Percentiles rank a stretch among this genome's conserved stretches.
phyloP scores from a whole-genome alignment of 1,139 yeast genomes.

The Candida sp. region DNA sequence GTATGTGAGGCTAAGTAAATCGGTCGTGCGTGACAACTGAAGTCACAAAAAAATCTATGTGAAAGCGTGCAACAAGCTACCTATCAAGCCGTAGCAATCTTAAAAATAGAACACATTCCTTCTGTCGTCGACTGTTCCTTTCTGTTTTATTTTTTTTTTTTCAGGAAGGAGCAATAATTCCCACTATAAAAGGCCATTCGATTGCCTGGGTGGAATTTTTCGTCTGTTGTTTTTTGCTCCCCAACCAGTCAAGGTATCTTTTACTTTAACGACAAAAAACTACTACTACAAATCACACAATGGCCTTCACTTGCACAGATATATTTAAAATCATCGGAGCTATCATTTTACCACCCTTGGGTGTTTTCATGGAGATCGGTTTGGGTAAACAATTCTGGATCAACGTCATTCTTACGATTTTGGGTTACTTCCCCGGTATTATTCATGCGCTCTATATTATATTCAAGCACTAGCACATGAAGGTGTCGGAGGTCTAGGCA shows the following conservation, averaged over 20 bases:
- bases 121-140: no score
- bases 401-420: slow-evolving; percentile 61
- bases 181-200: neutral
- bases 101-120: neutral
- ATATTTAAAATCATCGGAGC: slow-evolving; percentile 67
- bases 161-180: neutral
- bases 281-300: slow-evolving; percentile 15
- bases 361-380: slow-evolving; percentile 75
- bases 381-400: slow-evolving; percentile 59
- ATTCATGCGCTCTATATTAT: slow-evolving; percentile 68
- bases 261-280: neutral
- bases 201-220: neutral
- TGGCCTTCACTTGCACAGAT: slow-evolving; percentile 60
- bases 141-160: no score
- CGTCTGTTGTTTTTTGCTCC: neutral
- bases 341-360: slow-evolving; percentile 71
- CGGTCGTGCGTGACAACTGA: neutral
- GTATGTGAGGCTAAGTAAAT: slow-evolving; percentile 1
- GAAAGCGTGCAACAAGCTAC: neutral
- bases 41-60: neutral
- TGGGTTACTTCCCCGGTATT: slow-evolving; percentile 71
- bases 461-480: slow-evolving; percentile 14
- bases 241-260: no score
- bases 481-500: no score
- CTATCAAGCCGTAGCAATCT: neutral